Base-by-base conservation (phyloP, 352 stramenopile species). In the Phytophthora cryptogea region DNA sequence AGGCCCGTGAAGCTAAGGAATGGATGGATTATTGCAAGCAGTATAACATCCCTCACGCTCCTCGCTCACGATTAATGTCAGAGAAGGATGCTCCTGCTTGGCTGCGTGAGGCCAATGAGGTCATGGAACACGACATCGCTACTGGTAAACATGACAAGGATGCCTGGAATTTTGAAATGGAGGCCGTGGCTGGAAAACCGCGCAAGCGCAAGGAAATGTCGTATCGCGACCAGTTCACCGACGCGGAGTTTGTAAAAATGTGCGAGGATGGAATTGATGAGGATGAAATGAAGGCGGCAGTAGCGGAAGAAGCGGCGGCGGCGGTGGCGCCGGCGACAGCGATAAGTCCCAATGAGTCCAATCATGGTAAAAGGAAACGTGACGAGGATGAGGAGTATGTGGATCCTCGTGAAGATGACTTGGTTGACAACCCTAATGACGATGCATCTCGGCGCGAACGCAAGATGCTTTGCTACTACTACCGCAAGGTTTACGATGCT, bases 241-340 rank as follows among this genome's bases (percentile, higher is more conserved):
- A 95, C 43, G 87, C 84, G 1, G 84, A 95, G 68, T 95, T 95
- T 68, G 76, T 92, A 8, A 89, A 88, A 46, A 92, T 95, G 76
- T 92, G 85, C 48, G 86, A 95, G 63, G 85, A 92, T n/a, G 86
- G 83, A 17, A 64, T 92, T 20, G 78, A 88, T 27, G 79, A 83
- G 14, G 59, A 77, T 1, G 54, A 59, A 4, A 65, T 70, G 44
- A 69, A 74, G 46, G 20, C 44, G 1, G 45, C 60, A 36, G 4
- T 9, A 8, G 14, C 37, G 3, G 37, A 8, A 9, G n/a, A 6
- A 28, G 37, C 37, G 4, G 9, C 33, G n/a, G n/a, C n/a, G 5
- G 33, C 33, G 11, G 33, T 13, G 3, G 33, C 33, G 4, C 1
- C 33, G 33, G 37, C 16, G 37, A 27, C 16, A 23, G 37, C 31